Evolutionary conservation across 2,329 filamentous ascomycete genomes (phyloP).

Genomic region (Conoideocrella luteorostrata): DNA sequence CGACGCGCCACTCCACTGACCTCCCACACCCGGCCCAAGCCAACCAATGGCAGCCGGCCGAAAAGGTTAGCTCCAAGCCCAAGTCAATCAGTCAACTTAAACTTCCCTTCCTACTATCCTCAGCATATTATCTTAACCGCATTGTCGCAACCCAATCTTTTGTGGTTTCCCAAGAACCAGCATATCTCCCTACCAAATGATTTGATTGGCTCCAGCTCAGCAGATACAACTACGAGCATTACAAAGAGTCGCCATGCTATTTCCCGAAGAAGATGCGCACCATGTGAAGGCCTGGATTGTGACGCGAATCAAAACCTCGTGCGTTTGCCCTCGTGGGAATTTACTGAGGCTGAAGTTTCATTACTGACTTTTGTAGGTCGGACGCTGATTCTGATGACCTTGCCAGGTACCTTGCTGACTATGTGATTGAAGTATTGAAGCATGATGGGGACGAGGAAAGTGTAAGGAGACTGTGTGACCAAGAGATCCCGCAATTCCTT

Average conservation of each 20-base stretch:
- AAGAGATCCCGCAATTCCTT: constrained; percentile 66
- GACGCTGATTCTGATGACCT: constrained; percentile 77
- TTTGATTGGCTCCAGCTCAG: no score
- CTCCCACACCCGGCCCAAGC: not conserved
- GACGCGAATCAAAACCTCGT: constrained; percentile 70
- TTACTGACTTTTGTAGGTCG: constrained; percentile 42
- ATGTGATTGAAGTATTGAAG: constrained; percentile 70
- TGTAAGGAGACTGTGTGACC: constrained; percentile 61
- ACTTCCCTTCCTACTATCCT: no score
- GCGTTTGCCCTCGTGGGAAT: constrained; percentile 24
- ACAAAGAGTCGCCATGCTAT: constrained; percentile 42
- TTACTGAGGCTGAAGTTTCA: not conserved
- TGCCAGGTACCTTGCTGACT: constrained; percentile 79
- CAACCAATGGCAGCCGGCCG: not conserved
- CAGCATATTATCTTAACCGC: no score
- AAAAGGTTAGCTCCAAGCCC: not conserved
- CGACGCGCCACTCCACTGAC: no score
- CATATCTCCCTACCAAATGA: no score
- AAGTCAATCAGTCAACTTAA: no score
- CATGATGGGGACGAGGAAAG: constrained; percentile 60
- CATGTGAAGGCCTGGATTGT: constrained; percentile 72
- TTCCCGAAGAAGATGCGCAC: constrained; percentile 54
- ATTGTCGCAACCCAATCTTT: no score
- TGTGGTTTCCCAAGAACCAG: no score
- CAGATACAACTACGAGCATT: not conserved